Evolutionary conservation across 1,284 basidiomycete species (phyloP).

Genomic region (Ceratobasidium sp.): DNA sequence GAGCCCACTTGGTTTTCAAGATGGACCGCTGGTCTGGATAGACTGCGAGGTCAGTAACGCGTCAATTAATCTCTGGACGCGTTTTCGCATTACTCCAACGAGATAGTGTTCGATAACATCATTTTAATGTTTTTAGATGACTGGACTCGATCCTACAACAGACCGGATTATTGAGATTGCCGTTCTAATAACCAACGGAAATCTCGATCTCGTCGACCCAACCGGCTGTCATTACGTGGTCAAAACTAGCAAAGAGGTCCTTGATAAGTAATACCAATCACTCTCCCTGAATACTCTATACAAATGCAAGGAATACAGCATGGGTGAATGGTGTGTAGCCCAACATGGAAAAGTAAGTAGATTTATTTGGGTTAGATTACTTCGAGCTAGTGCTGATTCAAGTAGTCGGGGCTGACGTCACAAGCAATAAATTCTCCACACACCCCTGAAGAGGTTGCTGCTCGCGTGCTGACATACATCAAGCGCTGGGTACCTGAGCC

Average conservation of each 20-base stretch:
- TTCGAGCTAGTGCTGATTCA: not conserved
- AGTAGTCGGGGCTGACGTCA: constrained; percentile 78
- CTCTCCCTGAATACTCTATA: not conserved
- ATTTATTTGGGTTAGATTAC: not conserved
- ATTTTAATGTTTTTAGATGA: constrained; percentile 67
- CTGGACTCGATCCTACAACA: constrained; percentile 70
- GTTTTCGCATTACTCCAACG: not conserved
- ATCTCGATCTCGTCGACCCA: constrained; percentile 78
- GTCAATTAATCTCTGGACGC: not conserved
- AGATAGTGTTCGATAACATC: no score
- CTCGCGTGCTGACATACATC: constrained; percentile 75
- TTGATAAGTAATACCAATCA: constrained; percentile 70
- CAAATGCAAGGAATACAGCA: constrained; percentile 61
- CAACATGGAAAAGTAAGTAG: constrained; percentile 75
- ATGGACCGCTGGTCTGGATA: constrained; percentile 88
- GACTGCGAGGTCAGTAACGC: constrained; percentile 73
- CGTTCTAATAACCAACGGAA: constrained; percentile 84
- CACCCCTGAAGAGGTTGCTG: constrained; percentile 67
- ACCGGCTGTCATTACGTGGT: constrained; percentile 78
- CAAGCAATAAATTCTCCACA: constrained; percentile 75
- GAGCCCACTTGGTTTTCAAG: constrained; percentile 56
- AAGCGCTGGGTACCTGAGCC: constrained; percentile 78
- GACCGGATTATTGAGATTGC: constrained; percentile 82
- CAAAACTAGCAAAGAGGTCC: constrained; percentile 68
- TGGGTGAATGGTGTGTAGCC: constrained; percentile 80